These are phyloP conservation scores for Conticribra weissflogii DNA, from an alignment of 108 stramenopile genomes.

Conservation along the genomic window DNA sequence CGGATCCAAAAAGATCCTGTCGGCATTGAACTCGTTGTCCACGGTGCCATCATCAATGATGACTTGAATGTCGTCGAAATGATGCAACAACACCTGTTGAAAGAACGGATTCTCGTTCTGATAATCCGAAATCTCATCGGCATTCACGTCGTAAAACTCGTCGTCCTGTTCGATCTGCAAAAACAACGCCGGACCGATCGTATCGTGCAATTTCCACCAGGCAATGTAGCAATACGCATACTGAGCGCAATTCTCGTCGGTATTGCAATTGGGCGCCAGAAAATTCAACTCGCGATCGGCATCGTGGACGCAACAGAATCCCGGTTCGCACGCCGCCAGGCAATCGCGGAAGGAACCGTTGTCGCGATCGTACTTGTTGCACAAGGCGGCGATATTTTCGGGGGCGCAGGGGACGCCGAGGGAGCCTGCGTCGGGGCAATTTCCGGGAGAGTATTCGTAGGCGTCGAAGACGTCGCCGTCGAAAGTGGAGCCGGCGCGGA, in stretches of 20 bases:
- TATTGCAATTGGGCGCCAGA: slow-evolving; percentile 50
- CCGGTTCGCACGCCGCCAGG: slow-evolving; percentile 41
- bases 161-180: slow-evolving; percentile 56
- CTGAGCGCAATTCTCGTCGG: slow-evolving; percentile 51
- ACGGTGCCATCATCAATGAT: slow-evolving; percentile 45
- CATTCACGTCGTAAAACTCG: slow-evolving; percentile 43
- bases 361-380: slow-evolving; percentile 53
- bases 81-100: slow-evolving; percentile 45
- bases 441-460: slow-evolving; percentile 44
- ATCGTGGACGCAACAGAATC: slow-evolving; percentile 61
- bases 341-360: slow-evolving; percentile 43
- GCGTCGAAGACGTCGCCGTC: slow-evolving; percentile 48
- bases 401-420: slow-evolving; percentile 52
- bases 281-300: slow-evolving; percentile 32
- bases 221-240: slow-evolving; percentile 61
- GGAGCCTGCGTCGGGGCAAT: slow-evolving; percentile 37
- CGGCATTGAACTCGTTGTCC: slow-evolving; percentile 36
- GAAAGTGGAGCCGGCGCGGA: slow-evolving; percentile 3
- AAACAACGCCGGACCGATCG: slow-evolving; percentile 58
- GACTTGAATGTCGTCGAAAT: slow-evolving; percentile 44
- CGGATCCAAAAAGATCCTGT: slow-evolving; percentile 44
- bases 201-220: slow-evolving; percentile 65
- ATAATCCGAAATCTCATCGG: slow-evolving; percentile 21
- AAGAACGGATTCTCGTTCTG: slow-evolving; percentile 33
- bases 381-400: slow-evolving; percentile 31